These are phyloP conservation scores for Capsella bursapastoris DNA, from an alignment of 345 rosid species.

Conservation along the genomic window DNA sequence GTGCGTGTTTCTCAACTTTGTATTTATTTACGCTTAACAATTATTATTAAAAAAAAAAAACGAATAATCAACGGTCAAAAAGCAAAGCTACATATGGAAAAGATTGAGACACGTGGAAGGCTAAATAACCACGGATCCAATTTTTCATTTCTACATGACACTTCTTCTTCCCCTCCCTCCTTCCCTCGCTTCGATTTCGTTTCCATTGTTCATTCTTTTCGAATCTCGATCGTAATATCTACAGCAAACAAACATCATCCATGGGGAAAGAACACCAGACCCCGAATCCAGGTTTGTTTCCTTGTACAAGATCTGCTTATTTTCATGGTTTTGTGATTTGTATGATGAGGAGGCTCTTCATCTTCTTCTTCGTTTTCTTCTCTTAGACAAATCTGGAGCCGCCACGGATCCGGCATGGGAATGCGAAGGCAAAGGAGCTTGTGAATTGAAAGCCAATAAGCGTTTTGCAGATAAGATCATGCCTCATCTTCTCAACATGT, in stretches of 20 bases:
- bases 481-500: conserved; percentile 85
- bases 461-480: conserved; percentile 58
- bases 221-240: not conserved
- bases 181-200: conserved; percentile 34
- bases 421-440: conserved; percentile 53
- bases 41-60: no score
- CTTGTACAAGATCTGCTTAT: not conserved
- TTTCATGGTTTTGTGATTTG: not conserved
- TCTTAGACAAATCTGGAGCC: conserved; percentile 30
- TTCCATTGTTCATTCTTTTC: not conserved
- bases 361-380: conserved; percentile 11
- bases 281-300: conserved; percentile 12
- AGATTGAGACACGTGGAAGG: conserved; percentile 36
- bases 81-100: no score
- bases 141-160: not conserved
- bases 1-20: no score
- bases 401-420: conserved; percentile 50
- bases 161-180: not conserved
- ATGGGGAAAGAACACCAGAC: conserved; percentile 23
- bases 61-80: no score
- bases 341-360: not conserved
- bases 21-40: no score
- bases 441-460: conserved; percentile 38
- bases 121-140: conserved; percentile 28
- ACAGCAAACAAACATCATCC: not conserved